These are phyloP conservation scores for Chlorella variabilis DNA, from an alignment of 163 green algal species.

Conservation along the genomic window DNA sequence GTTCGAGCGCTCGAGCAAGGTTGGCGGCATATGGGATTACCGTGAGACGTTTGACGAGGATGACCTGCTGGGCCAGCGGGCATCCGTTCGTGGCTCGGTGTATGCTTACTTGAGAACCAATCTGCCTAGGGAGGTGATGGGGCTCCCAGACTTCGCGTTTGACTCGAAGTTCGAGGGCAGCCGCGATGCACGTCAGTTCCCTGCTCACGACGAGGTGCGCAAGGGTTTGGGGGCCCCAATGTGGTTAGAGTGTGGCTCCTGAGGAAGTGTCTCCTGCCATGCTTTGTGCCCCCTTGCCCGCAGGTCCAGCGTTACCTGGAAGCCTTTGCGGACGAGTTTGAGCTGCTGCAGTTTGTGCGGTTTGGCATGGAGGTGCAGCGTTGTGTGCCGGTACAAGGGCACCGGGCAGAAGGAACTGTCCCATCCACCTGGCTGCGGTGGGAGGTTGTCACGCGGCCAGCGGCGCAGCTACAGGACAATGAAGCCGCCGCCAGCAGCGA, in stretches of 20 bases:
- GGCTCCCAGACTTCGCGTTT: slow-evolving; percentile 86
- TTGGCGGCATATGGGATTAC: slow-evolving; percentile 69
- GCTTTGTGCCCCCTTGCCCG: slow-evolving; percentile 62
- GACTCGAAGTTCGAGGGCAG: slow-evolving; percentile 45
- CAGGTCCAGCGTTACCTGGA: slow-evolving; percentile 77
- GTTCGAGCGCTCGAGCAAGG: slow-evolving; percentile 56
- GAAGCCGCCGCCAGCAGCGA: background rate
- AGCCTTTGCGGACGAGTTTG: slow-evolving; percentile 69
- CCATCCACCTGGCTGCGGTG: slow-evolving; percentile 19
- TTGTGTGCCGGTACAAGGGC: background rate
- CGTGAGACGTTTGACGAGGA: slow-evolving; percentile 44
- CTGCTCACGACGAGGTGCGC: slow-evolving; percentile 30
- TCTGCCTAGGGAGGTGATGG: slow-evolving; percentile 92
- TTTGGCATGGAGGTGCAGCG: slow-evolving; percentile 56
- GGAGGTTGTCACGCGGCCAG: background rate
- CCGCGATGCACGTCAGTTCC: slow-evolving; percentile 71
- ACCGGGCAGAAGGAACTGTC: background rate
- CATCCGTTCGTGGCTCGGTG: slow-evolving; percentile 80
- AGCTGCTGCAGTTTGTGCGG: slow-evolving; percentile 59
- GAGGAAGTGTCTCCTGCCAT: background rate
- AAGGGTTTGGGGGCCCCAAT: background rate
- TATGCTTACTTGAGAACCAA: slow-evolving; percentile 89
- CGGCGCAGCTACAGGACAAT: background rate
- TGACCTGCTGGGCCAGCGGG: slow-evolving; percentile 7
- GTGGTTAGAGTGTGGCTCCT: background rate